Evolutionary conservation across 208 protist genomes (phyloP), one percentile per base, ranked within the genome.

Genomic region (Acanthamoeba lenticulata): DNA sequence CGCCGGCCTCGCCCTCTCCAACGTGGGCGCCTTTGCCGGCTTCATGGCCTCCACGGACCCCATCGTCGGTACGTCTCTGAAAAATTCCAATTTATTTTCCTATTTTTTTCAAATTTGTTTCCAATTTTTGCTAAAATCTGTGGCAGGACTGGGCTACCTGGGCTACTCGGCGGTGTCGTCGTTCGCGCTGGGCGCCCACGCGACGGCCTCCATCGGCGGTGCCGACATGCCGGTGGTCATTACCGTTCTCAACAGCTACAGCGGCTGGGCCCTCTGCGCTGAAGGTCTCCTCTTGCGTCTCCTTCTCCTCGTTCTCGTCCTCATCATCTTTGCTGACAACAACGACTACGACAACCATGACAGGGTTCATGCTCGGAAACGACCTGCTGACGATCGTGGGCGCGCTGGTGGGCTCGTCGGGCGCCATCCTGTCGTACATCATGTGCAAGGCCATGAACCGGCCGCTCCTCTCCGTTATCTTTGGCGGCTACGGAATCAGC

Each of bases 391-490:
- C 97, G 34, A 97, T 98, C 52, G 97, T 98, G 44, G 98, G 98
- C 72, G 96, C 98, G 0, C 94, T 99, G 7, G 97, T 99, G 49
- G 98, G 98, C n/a, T 96, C 94, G 4, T 98, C 95, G 32, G 98
- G 98, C 77, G 98, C 98, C 9, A 99, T 99, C 94, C 95, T 99
- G 0, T 97, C 97, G 13, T 97, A 99, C 67, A 98, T 99, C 79
- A 99, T 99, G 98, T 99, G 98, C 95, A 55, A 79, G 55, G 98
- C 98, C 24, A 99, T 99, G 98, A 99, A 99, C 96, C 85, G 98
- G 52, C 95, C 94, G 1, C 67, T 99, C 6, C 27, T 96, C 17
- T 95, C 91, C 36, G 98, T 99, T 1, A 96, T 99, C 45, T 90
- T 98, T 65, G 98, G 98, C 34, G 98, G 98, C 47, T 98, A 95